Conservation (phyloP, 2,329 filamentous ascomycete species). For the Cadophora sp. region DNA sequence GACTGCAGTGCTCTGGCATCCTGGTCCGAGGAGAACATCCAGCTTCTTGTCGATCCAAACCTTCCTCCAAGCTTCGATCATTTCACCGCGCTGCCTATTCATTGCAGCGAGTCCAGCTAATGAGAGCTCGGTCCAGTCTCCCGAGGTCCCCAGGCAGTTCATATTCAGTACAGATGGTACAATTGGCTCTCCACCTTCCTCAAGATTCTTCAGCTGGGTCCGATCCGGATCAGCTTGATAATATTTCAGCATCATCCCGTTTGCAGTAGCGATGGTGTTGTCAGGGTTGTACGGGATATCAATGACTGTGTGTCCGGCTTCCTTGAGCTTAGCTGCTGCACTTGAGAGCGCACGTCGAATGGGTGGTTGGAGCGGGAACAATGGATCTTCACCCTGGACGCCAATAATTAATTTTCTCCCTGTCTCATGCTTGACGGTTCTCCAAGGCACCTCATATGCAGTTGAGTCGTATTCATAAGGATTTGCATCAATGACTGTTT, state of each 20-base stretch:
- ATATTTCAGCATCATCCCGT: constrained; percentile 8
- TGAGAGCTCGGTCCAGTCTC: constrained; percentile 1
- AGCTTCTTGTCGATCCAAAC: not conserved
- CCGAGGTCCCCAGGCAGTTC: constrained; percentile 3
- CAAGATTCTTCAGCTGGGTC: not conserved
- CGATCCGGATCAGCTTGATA: constrained; percentile 10
- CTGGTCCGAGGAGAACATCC: not conserved
- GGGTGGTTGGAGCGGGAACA: constrained; percentile 59
- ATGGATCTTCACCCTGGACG: constrained; percentile 49
- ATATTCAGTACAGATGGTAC: not conserved
- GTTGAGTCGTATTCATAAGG: constrained; percentile 47
- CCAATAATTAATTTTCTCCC: constrained; percentile 22
- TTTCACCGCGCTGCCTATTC: constrained; percentile 5
- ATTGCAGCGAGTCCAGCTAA: constrained; percentile 2
- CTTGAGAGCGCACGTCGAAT: constrained; percentile 29
- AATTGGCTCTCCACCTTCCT: not conserved
- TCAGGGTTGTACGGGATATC: constrained; percentile 7
- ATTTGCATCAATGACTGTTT: constrained; percentile 46
- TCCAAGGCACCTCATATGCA: not conserved
- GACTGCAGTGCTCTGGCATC: constrained; percentile 2
- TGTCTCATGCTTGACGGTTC: not conserved
- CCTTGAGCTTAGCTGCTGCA: constrained; percentile 4
- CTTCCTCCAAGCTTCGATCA: not conserved
- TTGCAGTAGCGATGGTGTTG: constrained; percentile 1
- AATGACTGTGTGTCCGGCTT: constrained; percentile 3